These are phyloP conservation scores for Aspergillus diversus DNA, from an alignment of 495 filamentous ascomycete genomes.

Conservation along the genomic window DNA sequence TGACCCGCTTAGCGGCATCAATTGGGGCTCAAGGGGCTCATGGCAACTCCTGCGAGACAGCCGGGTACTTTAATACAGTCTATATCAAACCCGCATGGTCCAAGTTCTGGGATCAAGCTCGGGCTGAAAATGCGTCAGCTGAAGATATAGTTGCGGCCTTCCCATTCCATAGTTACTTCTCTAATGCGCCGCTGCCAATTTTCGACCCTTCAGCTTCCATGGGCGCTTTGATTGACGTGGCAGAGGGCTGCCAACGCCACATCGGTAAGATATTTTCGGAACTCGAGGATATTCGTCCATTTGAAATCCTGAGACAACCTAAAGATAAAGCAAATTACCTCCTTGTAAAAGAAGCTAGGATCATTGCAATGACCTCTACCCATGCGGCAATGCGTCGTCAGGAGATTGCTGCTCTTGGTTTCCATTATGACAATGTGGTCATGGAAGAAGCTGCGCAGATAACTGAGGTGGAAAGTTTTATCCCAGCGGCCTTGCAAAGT, in stretches of 20 bases:
- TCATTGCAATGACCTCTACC: constrained; percentile 97
- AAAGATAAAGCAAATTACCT: constrained; percentile 95
- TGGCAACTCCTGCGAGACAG: constrained; percentile 93
- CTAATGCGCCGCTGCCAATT: constrained; percentile 82
- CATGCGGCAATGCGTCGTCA: constrained; percentile 96
- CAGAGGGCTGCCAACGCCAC: constrained; percentile 85
- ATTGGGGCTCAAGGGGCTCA: constrained; percentile 89
- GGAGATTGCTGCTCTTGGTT: constrained; percentile 88
- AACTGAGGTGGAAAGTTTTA: constrained; percentile 96
- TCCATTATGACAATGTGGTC: constrained; percentile 96
- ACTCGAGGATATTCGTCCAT: constrained; percentile 89
- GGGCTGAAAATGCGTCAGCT: constrained; percentile 52
- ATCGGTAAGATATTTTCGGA: constrained; percentile 91
- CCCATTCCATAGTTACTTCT: constrained; percentile 89
- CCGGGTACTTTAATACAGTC: constrained; percentile 92
- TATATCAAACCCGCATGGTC: constrained; percentile 89
- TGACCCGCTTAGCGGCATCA: constrained; percentile 80
- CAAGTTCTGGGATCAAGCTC: constrained; percentile 71
- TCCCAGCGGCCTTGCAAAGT: constrained; percentile 87
- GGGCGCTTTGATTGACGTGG: constrained; percentile 75
- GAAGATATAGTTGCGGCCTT: constrained; percentile 74
- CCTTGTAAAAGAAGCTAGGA: constrained; percentile 89
- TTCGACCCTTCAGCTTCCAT: constrained; percentile 67
- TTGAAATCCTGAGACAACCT: constrained; percentile 86
- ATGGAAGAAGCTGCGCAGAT: constrained; percentile 99